Base-by-base conservation (phyloP, 1,139 yeast species). In the Diutina siamensis region DNA sequence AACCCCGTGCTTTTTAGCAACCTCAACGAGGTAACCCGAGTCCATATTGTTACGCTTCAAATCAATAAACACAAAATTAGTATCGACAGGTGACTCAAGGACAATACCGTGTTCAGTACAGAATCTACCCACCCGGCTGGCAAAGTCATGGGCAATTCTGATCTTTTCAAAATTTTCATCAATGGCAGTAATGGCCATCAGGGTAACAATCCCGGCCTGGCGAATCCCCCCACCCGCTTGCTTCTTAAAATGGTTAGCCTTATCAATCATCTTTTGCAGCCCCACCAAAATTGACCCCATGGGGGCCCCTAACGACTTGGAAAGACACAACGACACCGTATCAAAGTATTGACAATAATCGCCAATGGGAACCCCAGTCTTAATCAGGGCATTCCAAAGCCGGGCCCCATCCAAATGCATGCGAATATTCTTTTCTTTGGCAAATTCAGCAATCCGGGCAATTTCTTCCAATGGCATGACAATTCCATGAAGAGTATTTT, bases 401-500 rank as follows among this genome's bases (percentile, higher is more conserved):
- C 97, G 74, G n/a, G 97, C 97, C 52, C 97, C 97, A 59, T 89
- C 97, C 57, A 88, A 76, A 60, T 89, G 97, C 56, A 88, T 65
- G 53, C 68, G 73, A 51, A 88, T 69, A 48, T 74, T 74, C 55
- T 82, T 72, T 46, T 69, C 75, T 50, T 72, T 67, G 53, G 95
- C 87, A 71, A 85, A 87, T 48, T 67, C 71, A 46, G 85, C 74
- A 54, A 89, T 88, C 51, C 79, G 74, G 51, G 70, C 67, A 52
- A 89, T 76, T 60, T 89, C 97, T 44, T 83, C 94, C 46, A 84
- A 58, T 13, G 97, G 97, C 62, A 79, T 74, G 41, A 88, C 65
- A 45, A 83, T 75, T 44, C 97, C 97, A 55, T 84, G 89, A 44
- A 87, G 62, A 3, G 97, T 88, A 65, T 88, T 88, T 62, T 89